These are phyloP conservation scores for Lachancea sp. DNA, from an alignment of 805 yeast species.

Conservation along the genomic window DNA sequence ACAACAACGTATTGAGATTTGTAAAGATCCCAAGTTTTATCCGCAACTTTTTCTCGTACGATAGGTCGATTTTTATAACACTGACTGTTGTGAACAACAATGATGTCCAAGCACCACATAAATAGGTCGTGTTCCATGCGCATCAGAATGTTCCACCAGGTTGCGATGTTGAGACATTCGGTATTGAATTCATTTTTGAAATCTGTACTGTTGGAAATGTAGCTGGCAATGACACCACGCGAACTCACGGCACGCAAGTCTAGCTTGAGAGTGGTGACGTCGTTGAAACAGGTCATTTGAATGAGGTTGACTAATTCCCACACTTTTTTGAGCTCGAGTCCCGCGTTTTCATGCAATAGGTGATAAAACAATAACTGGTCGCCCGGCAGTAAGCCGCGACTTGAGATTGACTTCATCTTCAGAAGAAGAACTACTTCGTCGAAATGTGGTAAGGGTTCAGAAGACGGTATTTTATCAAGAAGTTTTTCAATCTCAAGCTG, in stretches of 20 bases:
- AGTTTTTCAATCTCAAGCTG: conserved; percentile 25
- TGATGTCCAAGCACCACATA: conserved; percentile 32
- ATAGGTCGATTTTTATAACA: conserved; percentile 32
- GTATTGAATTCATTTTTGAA: conserved; percentile 29
- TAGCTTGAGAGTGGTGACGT: conserved; percentile 24
- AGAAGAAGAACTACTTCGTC: conserved; percentile 26
- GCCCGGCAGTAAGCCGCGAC: conserved; percentile 31
- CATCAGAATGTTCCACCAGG: conserved; percentile 30
- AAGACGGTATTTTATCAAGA: conserved; percentile 16
- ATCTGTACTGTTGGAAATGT: conserved; percentile 27
- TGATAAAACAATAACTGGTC: conserved; percentile 34
- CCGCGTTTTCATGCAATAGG: conserved; percentile 21
- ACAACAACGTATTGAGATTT: conserved; percentile 31
- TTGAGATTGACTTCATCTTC: conserved; percentile 33
- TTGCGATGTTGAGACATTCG: conserved; percentile 25
- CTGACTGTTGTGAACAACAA: conserved; percentile 31
- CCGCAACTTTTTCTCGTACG: conserved; percentile 16
- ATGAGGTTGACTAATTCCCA: conserved; percentile 31
- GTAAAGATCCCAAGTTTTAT: conserved; percentile 28
- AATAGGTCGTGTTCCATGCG: conserved; percentile 29
- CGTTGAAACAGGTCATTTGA: conserved; percentile 31
- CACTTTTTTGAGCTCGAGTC: conserved; percentile 17
- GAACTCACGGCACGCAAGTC: conserved; percentile 28
- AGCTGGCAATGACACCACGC: conserved; percentile 31
- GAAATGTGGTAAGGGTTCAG: conserved; percentile 14